Conservation (phyloP, 805 yeast species). For the Cyberlindnera maritima region DNA sequence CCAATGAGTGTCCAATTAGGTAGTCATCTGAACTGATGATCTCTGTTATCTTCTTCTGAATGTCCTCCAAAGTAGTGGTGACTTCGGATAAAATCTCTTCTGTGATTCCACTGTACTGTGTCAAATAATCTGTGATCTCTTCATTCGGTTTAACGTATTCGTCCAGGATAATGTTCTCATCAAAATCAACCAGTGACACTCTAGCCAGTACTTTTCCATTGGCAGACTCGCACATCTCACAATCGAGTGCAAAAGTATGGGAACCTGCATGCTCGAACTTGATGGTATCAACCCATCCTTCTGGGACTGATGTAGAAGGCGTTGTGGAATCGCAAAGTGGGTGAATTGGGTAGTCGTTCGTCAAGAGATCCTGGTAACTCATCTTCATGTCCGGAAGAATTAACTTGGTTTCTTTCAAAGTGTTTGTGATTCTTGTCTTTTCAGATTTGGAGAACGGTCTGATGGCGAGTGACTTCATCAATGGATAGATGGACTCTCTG, state of each 20-base stretch:
- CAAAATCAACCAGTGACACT: conserved; percentile 67
- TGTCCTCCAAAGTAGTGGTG: conserved; percentile 61
- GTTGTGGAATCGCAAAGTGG: conserved; percentile 28
- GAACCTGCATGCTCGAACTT: conserved; percentile 55
- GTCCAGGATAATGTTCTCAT: conserved; percentile 62
- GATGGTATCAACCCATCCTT: conserved; percentile 52
- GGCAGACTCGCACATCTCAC: conserved; percentile 83
- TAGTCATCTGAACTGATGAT: conserved; percentile 57
- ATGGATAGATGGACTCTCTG: conserved; percentile 50
- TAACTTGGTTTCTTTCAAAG: conserved; percentile 32
- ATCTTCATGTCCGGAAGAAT: conserved; percentile 53
- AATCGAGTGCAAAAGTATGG: conserved; percentile 77
- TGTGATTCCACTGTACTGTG: conserved; percentile 86
- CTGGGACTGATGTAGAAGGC: neutral
- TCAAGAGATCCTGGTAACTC: conserved; percentile 44
- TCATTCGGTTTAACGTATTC: conserved; percentile 75
- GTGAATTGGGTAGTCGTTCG: conserved; percentile 62
- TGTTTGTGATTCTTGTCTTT: conserved; percentile 35
- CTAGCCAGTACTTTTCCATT: conserved; percentile 70
- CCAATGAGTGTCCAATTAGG: conserved; percentile 86
- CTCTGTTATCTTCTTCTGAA: conserved; percentile 54
- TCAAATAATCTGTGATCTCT: conserved; percentile 75
- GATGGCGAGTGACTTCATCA: conserved; percentile 52
- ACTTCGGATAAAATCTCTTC: conserved; percentile 60
- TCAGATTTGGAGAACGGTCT: conserved; percentile 57